Conservation (phyloP, 2,329 filamentous ascomycete species). For the Talaromyces sp. region DNA sequence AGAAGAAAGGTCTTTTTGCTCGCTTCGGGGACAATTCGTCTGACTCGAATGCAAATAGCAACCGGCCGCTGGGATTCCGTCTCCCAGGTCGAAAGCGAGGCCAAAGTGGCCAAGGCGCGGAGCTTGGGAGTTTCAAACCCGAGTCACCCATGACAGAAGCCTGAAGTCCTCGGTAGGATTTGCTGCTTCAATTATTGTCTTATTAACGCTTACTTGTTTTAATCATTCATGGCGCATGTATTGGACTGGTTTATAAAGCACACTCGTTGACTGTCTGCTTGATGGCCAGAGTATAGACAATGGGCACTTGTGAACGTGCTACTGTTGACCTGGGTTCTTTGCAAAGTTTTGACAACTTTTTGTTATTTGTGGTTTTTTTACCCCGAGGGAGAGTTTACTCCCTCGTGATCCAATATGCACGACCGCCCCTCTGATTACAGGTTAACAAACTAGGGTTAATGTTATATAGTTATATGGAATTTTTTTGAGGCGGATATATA, state of each 20-base stretch:
- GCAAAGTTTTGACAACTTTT: background rate
- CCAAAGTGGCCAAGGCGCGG: conserved; percentile 63
- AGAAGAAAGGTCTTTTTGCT: conserved; percentile 72
- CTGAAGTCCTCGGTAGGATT: conserved; percentile 5
- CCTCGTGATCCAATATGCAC: background rate
- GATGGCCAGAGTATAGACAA: background rate
- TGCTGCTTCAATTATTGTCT: background rate
- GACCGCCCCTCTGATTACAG: background rate
- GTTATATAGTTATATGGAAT: background rate
- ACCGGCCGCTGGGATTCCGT: conserved; percentile 54
- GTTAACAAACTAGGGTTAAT: background rate
- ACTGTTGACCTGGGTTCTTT: background rate
- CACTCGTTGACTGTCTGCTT: background rate
- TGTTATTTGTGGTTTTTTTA: background rate
- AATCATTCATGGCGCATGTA: background rate
- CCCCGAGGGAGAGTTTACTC: background rate
- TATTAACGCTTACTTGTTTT: background rate
- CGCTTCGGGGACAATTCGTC: conserved; percentile 62
- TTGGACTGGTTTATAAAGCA: background rate
- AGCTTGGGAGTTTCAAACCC: conserved; percentile 59
- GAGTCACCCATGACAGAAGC: conserved; percentile 13
- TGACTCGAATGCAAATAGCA: conserved; percentile 32
- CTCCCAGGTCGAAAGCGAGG: conserved; percentile 67
- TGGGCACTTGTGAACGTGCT: background rate
- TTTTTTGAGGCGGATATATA: background rate